Evolutionary conservation across 495 filamentous ascomycete species (phyloP), one percentile per base, ranked within the genome.

Genomic region (Clohesyomyces aquaticus): DNA sequence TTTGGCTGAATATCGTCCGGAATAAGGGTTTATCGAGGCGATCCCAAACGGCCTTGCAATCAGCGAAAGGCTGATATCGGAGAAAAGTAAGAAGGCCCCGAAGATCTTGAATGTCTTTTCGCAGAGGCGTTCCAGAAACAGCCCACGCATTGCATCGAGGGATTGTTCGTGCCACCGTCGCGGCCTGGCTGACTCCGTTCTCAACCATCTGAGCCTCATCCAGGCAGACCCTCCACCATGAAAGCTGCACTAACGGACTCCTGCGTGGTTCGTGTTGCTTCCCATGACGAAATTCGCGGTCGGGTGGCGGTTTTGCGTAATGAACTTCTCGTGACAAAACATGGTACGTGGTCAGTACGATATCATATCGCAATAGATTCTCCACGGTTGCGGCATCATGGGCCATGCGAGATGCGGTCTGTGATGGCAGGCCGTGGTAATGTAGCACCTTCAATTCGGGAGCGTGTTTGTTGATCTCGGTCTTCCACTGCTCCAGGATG

Each of bases 161-260:
- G 62, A 98, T 90, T 21, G 86, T 74, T 25, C 86, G 80, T 18
- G 93, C 92, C 29, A 96, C 83, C 63, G 81, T 83, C 1, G 94
- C 91, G 16, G 93, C 90, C 59, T 89, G 88, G 71, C 85, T 93
- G 8, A 93, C 85, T 51, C 91, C 91, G 63, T 84, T 91, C 59
- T 96, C 93, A 32, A 97, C 83, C 89, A 96, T 96, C 72, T 98
- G 94, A 1, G 92, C 94, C 74, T 97, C 94, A 71, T 98, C 94
- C 2, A 97, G 82, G 62, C 91, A 93, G 1, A 96, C 85, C 27
- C 94, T 83, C 91, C 92, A 96, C 93, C 94, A 98, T 10, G 79
- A 85, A 3, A 96, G 81, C 35, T 87, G 80, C 28, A 90, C 84
- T 8, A 98, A 74, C 0, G 94, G 93, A 3, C 90, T 91, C 25